Evolutionary conservation across 306 rosid species (phyloP), one percentile per base, ranked within the genome.

Genomic region (Trifolium pratense): DNA sequence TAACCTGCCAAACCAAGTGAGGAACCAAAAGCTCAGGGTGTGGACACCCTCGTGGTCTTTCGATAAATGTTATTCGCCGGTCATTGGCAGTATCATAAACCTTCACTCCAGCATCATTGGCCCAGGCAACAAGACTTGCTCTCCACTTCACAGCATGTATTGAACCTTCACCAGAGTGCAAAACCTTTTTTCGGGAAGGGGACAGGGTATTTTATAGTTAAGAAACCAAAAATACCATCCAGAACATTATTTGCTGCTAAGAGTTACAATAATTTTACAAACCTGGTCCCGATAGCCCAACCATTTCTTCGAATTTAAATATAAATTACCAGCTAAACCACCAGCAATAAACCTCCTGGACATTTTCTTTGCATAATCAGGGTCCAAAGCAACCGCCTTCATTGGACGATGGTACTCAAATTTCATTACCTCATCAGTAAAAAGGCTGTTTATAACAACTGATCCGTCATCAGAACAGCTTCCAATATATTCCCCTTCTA

Each of bases 161-260:
- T 78, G 99, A 91, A 74, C 99, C 99, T 85, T 94, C 99, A 69
- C 97, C 97, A 71, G 96, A 86, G 84, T 94, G 99, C 93, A 94
- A 91, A 73, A 91, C 99, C 99, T 94, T 83, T 78, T 66, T 74
- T 56, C 11, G 65, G 71, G 36, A 26, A 76, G 34, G 21, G 61
- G 34, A 15, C 3, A 18, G 52, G 29, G 61, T 39, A 26, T 78
- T 78, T 71, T 55, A 36, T 64, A 73, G 78, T 64, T 48, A 59
- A 83, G 36, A 79, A 58, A 66, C 64, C 66, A 23, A 71, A 82
- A 81, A 23, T 13, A 68, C 18, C 8, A 57, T n/a, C 21, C 61
- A 60, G 21, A 68, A 62, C 7, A 66, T 55, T 55, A 53, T 42
- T 15, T 23, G 71, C 71, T 68, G 57, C 51, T 58, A 71, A 48